Conservation (phyloP, 495 filamentous ascomycete genomes). For the Barbatosphaeria neglecta region DNA sequence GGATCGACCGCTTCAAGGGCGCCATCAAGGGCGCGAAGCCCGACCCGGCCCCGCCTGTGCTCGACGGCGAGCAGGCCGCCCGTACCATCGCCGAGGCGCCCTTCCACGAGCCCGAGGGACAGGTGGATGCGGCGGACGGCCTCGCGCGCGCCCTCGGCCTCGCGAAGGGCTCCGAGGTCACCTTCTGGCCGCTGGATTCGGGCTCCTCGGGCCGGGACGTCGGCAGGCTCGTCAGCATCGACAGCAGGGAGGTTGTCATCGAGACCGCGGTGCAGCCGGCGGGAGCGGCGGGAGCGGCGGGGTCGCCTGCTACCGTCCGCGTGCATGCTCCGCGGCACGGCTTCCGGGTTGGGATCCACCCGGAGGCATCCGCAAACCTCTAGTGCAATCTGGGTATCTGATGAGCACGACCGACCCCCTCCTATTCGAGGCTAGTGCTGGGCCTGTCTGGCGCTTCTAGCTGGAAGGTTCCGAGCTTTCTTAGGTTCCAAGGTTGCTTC, state of each 20-base stretch:
- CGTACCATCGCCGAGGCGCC: conserved; percentile 18
- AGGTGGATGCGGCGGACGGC: conserved; percentile 24
- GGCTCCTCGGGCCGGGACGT: conserved; percentile 42
- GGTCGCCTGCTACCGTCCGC: conserved; percentile 26
- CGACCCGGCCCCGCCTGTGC: conserved; percentile 9
- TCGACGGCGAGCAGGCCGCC: conserved; percentile 39
- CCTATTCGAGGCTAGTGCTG: background rate
- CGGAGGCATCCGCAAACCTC: conserved; percentile 4
- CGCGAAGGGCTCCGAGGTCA: conserved; percentile 33
- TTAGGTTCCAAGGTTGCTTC: too few species aligned
- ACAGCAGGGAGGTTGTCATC: conserved; percentile 37
- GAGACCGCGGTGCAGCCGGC: too few species aligned
- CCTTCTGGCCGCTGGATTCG: conserved; percentile 45
- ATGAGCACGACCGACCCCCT: too few species aligned
- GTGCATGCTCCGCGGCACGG: conserved; percentile 46
- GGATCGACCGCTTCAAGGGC: conserved; percentile 40
- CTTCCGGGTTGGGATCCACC: conserved; percentile 32
- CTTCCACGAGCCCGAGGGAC: conserved; percentile 24
- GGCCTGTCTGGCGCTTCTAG: too few species aligned
- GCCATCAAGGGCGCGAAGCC: conserved; percentile 15
- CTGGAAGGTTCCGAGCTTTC: too few species aligned
- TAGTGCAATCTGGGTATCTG: too few species aligned
- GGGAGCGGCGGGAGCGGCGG: too few species aligned
- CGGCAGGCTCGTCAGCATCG: conserved; percentile 37
- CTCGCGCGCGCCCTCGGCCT: conserved; percentile 20